A percentile compares a stretch with the other conserved stretches of the same genome.
Conservation (phyloP, 179 eudicot species). For the Beta macrorhiza region DNA sequence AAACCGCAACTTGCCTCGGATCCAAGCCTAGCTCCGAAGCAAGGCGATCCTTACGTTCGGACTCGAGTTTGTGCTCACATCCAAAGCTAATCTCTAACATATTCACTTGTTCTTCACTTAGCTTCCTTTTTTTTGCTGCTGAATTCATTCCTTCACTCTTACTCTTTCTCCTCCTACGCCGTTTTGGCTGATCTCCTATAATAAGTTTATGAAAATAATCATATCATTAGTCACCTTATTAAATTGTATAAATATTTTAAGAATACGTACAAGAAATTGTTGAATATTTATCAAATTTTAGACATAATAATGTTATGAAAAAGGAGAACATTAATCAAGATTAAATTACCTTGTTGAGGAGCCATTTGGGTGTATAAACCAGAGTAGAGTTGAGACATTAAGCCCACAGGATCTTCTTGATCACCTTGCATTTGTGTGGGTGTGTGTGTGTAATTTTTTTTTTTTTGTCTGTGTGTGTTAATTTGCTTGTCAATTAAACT, state of each 20-base stretch:
- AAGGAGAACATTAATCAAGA: background rate
- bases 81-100: slow-evolving; percentile 67
- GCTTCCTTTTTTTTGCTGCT: slow-evolving; percentile 68
- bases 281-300: too few relatives aligned
- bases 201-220: background rate
- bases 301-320: too few relatives aligned
- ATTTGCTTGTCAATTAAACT: background rate
- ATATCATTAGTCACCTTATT: background rate
- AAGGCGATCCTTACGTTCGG: slow-evolving; percentile 68
- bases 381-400: slow-evolving; percentile 54
- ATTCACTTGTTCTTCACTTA: slow-evolving; percentile 65
- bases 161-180: slow-evolving; percentile 60
- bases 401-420: slow-evolving; percentile 42
- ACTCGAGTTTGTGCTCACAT: slow-evolving; percentile 77
- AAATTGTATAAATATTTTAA: background rate
- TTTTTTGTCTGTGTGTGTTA: background rate
- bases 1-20: slow-evolving; percentile 94
- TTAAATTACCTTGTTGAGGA: slow-evolving; percentile 48
- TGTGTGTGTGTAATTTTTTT: too few relatives aligned
- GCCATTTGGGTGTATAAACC: slow-evolving; percentile 43
- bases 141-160: slow-evolving; percentile 36
- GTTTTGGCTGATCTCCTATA: slow-evolving; percentile 37
- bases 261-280: background rate
- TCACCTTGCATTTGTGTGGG: slow-evolving; percentile 30
- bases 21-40: slow-evolving; percentile 83